These are phyloP conservation scores for Linnemannia schmuckeri DNA, from an alignment of 192 early-diverging fungal genomes.

Conservation along the genomic window DNA sequence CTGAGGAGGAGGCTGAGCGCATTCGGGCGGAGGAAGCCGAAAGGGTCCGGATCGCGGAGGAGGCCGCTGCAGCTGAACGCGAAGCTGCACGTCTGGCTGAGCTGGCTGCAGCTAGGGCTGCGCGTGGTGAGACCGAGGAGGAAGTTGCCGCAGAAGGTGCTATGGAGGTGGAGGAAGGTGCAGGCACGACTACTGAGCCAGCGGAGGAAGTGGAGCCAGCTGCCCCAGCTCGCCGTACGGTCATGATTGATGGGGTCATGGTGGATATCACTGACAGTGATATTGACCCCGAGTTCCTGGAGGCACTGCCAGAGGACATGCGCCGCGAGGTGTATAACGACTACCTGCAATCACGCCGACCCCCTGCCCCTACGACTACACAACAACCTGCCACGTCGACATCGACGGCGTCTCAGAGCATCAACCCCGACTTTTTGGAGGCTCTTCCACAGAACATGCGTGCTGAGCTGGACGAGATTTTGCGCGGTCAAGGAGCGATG, in stretches of 20 bases:
- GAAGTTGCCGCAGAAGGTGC: conserved; percentile 43
- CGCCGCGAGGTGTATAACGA: conserved; percentile 92
- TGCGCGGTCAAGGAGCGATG: conserved; percentile 58
- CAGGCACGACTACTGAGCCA: conserved; percentile 8
- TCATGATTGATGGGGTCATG: conserved; percentile 82
- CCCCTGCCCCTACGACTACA: conserved; percentile 32
- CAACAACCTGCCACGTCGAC: conserved; percentile 32
- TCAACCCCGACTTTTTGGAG: conserved; percentile 89
- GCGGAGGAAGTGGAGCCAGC: conserved; percentile 31
- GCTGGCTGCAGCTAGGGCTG: conserved; percentile 33
- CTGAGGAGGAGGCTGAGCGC: conserved; percentile 62
- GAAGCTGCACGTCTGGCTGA: conserved; percentile 54
- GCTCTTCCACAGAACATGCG: conserved; percentile 93
- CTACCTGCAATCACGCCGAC: conserved; percentile 68
- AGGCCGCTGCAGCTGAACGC: conserved; percentile 45
- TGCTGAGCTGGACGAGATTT: conserved; percentile 83
- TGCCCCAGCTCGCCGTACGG: conserved; percentile 61
- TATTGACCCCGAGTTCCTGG: conserved; percentile 94
- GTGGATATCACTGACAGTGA: conserved; percentile 95
- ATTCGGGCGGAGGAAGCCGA: conserved; percentile 59
- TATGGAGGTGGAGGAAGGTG: conserved; percentile 34
- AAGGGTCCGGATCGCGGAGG: conserved; percentile 39
- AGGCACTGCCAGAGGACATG: conserved; percentile 95
- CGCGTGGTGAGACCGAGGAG: conserved; percentile 40
- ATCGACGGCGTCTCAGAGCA: conserved; percentile 54